Evolutionary conservation across 192 early-diverging fungal genomes (phyloP), one percentile per base, ranked within the genome.

Genomic region (Jimgerdemannia lactiflua): DNA sequence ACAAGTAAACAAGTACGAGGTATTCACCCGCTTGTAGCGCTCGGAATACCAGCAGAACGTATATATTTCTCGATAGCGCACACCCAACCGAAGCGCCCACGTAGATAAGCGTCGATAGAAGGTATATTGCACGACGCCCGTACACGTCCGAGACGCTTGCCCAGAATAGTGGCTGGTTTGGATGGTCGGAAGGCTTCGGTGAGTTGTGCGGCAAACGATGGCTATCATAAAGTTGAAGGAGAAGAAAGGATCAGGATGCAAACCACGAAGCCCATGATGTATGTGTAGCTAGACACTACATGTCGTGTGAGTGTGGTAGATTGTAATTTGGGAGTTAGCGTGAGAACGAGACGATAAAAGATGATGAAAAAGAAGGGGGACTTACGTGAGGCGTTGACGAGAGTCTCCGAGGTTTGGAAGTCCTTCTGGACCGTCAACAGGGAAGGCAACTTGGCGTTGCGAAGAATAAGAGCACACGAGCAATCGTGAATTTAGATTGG

Each of bases 151-250:
- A 82, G 40, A 82, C 66, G 40, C 75, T 43, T 7, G 81, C 81
- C 81, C 81, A 82, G 40, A 75, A 43, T 43, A 82, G 65, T n/a
- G 81, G 81, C 81, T 82, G 65, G n/a, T 39, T 39, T 67, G 3
- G 54, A 19, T 20, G 64, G 49, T 39, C 42, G 39, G 20, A n/a
- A 67, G 7, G 42, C n/a, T 39, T 29, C 29, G 20, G 59, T 63
- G 7, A 39, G 59, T 14, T 19, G 18, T 20, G 19, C 67, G 19
- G 19, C 67, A 68, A 18, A 14, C 8, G 6, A 19, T 20, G 67
- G 67, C 18, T 2, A 41, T 20, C 64, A 65, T 18, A 29, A 29
- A 29, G 64, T 2, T 39, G 29, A 39, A 39, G 2, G 29, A 18
- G 40, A 68, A 41, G 19, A 68, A 39, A 19, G 14, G 64, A 65